Percentiles rank a stretch among this genome's conserved stretches.
phyloP scores from a whole-genome alignment of 2,329 filamentous ascomycete species.

The Parastagonospora avenae region DNA sequence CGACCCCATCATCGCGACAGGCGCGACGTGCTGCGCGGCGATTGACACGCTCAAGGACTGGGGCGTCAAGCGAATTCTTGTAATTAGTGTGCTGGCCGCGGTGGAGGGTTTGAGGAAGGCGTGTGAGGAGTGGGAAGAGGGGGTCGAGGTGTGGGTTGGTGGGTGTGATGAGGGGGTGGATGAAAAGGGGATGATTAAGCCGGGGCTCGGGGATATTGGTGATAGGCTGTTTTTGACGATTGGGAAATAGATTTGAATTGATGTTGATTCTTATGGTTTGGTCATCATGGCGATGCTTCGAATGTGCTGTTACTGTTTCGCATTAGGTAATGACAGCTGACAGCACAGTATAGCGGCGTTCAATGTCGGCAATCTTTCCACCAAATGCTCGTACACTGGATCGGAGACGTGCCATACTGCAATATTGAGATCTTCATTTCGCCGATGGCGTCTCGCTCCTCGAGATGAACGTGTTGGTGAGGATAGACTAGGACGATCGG shows the following conservation, averaged over 20 bases:
- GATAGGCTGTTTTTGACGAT: constrained; percentile 88
- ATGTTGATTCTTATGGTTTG: too few species aligned
- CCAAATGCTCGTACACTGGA: too few species aligned
- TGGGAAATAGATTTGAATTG: constrained; percentile 62
- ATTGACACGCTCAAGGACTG: constrained; percentile 89
- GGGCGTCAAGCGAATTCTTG: constrained; percentile 82
- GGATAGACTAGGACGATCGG: too few species aligned
- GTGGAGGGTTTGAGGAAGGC: constrained; percentile 71
- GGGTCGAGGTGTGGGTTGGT: constrained; percentile 80
- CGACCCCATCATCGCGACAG: constrained; percentile 93
- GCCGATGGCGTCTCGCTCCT: too few species aligned
- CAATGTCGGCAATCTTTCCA: too few species aligned
- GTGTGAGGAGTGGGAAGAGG: constrained; percentile 77
- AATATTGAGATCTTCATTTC: too few species aligned
- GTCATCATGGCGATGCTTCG: too few species aligned
- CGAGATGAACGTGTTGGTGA: too few species aligned
- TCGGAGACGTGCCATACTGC: too few species aligned
- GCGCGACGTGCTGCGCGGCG: constrained; percentile 85
- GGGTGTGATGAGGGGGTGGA: constrained; percentile 77
- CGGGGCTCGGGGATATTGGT: constrained; percentile 87
- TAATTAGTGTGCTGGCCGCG: constrained; percentile 77
- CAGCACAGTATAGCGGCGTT: too few species aligned
- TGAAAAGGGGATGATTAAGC: constrained; percentile 84
- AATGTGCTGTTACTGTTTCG: too few species aligned
- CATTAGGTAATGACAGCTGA: too few species aligned